Evolutionary conservation across 2,329 filamentous ascomycete genomes (phyloP), one percentile per base, ranked within the genome.

Genomic region (Fusarium sulawesiense): DNA sequence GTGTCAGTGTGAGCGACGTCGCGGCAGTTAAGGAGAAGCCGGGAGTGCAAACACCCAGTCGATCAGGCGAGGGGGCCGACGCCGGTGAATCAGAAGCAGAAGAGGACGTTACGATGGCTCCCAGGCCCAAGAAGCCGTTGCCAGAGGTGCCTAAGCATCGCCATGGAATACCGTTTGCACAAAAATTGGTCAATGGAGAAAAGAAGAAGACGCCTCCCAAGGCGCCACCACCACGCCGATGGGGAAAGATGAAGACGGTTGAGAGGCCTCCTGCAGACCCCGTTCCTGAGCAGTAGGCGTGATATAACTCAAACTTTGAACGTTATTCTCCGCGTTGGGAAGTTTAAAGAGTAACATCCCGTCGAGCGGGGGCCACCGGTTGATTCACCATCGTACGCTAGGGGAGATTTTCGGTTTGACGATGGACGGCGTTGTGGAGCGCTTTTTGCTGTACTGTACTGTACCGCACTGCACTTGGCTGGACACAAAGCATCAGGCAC

Each of bases 1-100:
- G 86, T 74, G 83, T 93, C 70, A 94, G 92, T 76, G 91, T 96
- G 48, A 84, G 89, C 34, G 92, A 96, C 73, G 89, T 97, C 44
- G 93, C 93, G 9, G 88, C 89, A 13, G 91, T 94, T 46, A 93
- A 87, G 78, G 93, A 95, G 80, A 94, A 92, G 78, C 93, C 93
- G 0, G 93, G 92, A 2, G 89, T 95, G 23, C 90, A 94, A 74
- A 94, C 93, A 20, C 93, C 93, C 8, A 93, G 92, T 76, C 86
- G 91, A 48, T 77, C 79, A 48, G 78, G 77, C 16, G 72, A 72
- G 23, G 76, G 76, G 42, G 75, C 70, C 13, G 71, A 72, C 13
- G 62, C 71, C 13, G 71, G 71, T 51, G 60, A 64, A 14, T 49
- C 72, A 37, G 67, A 64, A 13, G 47, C 70, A 48, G 66, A 72